Percentiles rank a stretch among this genome's conserved stretches.
These are phyloP conservation scores for Myrica gale DNA, from an alignment of 306 rosid genomes.

Conservation along the genomic window DNA sequence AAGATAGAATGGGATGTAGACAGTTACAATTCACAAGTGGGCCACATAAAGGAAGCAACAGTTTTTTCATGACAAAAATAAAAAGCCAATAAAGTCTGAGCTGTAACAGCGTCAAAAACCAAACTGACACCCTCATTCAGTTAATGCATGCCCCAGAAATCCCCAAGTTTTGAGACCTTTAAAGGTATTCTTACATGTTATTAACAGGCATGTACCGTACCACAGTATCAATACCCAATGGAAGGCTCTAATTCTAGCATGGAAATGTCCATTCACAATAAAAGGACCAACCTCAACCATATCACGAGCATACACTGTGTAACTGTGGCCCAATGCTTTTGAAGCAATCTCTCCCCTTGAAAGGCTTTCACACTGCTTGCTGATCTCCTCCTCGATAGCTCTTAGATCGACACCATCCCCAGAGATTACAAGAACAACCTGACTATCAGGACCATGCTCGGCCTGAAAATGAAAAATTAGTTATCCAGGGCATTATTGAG, in stretches of 20 bases:
- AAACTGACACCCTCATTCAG: not conserved
- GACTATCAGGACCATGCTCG: slow-evolving; percentile 99
- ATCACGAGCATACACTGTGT: slow-evolving; percentile 75
- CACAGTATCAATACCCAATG: slow-evolving; percentile 1
- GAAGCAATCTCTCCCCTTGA: slow-evolving; percentile 91
- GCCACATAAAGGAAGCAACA: not conserved
- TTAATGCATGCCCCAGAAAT: not conserved
- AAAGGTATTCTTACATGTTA: not conserved
- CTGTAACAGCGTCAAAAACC: not conserved
- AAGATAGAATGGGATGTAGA: not conserved
- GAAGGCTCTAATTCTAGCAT: not conserved
- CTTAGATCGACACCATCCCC: slow-evolving; percentile 80
- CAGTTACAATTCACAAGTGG: not conserved
- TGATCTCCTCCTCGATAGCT: slow-evolving; percentile 79
- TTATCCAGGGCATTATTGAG: slow-evolving; percentile 8
- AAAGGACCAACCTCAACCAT: slow-evolving; percentile 79
- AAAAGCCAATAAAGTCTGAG: not conserved
- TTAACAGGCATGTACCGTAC: not conserved
- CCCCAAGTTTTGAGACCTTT: not conserved
- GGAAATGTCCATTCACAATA: slow-evolving; percentile 3
- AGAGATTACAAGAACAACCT: slow-evolving; percentile 90
- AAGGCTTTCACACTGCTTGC: slow-evolving; percentile 82
- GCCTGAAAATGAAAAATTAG: slow-evolving; percentile 63
- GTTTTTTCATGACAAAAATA: not conserved
- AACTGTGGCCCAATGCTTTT: slow-evolving; percentile 89